Percentiles rank a stretch among this genome's conserved stretches.
Evolutionary conservation across 139 green algal genomes (phyloP).

Genomic region (Pleodorina starrii): DNA sequence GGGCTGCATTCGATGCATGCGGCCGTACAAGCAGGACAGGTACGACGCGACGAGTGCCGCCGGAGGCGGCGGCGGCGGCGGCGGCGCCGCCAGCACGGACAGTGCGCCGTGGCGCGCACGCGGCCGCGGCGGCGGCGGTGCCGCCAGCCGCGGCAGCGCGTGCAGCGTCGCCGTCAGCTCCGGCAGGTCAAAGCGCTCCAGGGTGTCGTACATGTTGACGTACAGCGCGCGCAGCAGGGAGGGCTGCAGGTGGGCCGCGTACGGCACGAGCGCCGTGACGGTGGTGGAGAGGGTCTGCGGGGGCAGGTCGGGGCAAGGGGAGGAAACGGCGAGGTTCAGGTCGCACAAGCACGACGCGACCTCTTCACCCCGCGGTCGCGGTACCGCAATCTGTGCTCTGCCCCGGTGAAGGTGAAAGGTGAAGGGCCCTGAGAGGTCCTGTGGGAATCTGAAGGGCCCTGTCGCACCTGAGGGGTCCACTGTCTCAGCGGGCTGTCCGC

Average conservation of each 20-base stretch:
- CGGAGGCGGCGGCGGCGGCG: slow-evolving; percentile 8
- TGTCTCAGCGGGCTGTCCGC: neutral
- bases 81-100: neutral
- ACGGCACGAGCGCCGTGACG: slow-evolving; percentile 1
- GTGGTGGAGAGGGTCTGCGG: neutral
- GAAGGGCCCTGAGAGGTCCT: too few species aligned
- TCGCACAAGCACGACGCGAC: too few species aligned
- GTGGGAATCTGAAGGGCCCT: too few species aligned
- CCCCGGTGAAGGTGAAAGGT: too few species aligned
- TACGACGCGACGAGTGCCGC: neutral
- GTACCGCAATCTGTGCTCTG: too few species aligned
- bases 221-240: slow-evolving; percentile 23
- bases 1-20: slow-evolving; percentile 27
- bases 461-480: neutral
- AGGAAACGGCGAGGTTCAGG: too few species aligned
- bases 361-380: too few species aligned
- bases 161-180: slow-evolving; percentile 27
- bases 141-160: neutral
- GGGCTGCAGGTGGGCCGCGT: neutral
- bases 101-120: neutral
- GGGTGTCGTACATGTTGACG: neutral
- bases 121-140: neutral
- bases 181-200: neutral
- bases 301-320: too few species aligned
- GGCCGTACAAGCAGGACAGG: slow-evolving; percentile 37